phyloP scores from a whole-genome alignment of 164 flowering plant species.

The Platanus orientalis region DNA sequence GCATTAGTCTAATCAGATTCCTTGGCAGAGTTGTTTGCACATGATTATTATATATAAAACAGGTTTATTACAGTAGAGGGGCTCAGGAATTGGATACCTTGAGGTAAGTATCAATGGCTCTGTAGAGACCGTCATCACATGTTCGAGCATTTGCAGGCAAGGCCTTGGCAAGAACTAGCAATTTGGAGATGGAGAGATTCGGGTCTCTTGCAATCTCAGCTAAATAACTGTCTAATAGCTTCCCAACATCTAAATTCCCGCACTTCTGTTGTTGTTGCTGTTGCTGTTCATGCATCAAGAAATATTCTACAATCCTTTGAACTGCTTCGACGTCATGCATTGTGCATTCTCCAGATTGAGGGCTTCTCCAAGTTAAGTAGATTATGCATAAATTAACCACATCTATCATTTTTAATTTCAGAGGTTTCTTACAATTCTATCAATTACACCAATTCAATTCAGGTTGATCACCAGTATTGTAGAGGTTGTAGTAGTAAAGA shows the following conservation, averaged over 20 bases:
- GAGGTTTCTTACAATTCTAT: too few relatives aligned
- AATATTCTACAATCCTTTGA: constrained; percentile 69
- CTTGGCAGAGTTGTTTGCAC: too few relatives aligned
- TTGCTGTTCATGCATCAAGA: constrained; percentile 63
- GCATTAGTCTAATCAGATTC: too few relatives aligned
- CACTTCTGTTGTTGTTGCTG: constrained; percentile 31
- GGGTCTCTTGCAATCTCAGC: constrained; percentile 80
- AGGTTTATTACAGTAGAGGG: too few relatives aligned
- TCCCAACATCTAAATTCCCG: constrained; percentile 41
- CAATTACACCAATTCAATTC: too few relatives aligned
- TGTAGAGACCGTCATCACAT: constrained; percentile 81
- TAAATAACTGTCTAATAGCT: constrained; percentile 66
- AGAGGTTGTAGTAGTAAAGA: too few relatives aligned
- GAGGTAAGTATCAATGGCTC: constrained; percentile 84
- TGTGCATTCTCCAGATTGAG: constrained; percentile 34
- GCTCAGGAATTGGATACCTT: constrained; percentile 41
- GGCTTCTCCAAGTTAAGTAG: constrained; percentile 16
- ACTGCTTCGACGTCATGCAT: constrained; percentile 62
- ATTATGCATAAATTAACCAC: too few relatives aligned
- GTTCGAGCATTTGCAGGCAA: constrained; percentile 55
- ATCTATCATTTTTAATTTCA: too few relatives aligned
- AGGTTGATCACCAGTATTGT: too few relatives aligned
- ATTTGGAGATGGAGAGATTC: constrained; percentile 56
- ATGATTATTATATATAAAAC: too few relatives aligned
- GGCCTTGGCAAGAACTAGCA: constrained; percentile 62